Evolutionary conservation across 805 yeast genomes (phyloP).

Genomic region (Pichia eremophila): DNA sequence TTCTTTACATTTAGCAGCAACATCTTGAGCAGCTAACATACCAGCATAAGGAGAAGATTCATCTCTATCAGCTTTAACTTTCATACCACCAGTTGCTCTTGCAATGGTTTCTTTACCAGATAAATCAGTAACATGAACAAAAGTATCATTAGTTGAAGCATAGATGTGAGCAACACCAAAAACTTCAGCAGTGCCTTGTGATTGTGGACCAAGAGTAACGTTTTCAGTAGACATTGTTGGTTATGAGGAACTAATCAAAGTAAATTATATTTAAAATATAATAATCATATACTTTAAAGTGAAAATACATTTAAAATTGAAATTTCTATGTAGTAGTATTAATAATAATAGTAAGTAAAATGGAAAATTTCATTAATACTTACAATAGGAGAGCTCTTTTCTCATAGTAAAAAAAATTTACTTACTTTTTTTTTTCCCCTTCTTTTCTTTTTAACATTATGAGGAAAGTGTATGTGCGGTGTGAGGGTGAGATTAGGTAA

Average conservation of each 20-base stretch:
- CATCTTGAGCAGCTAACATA: conserved; percentile 99
- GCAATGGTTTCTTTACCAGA: conserved; percentile 99
- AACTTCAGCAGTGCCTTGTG: conserved; percentile 96
- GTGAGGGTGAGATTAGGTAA: too few relatives aligned
- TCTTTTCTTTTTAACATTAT: too few relatives aligned
- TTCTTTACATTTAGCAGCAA: conserved; percentile 97
- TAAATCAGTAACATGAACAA: conserved; percentile 98
- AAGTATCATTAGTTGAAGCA: conserved; percentile 99
- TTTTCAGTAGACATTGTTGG: conserved; percentile 30
- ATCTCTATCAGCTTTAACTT: conserved; percentile 99
- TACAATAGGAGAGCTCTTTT: too few relatives aligned
- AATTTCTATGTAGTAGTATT: background rate
- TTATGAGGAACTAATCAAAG: background rate
- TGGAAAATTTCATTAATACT: too few relatives aligned
- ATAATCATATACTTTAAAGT: too few relatives aligned
- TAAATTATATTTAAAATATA: too few relatives aligned
- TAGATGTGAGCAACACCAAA: conserved; percentile 99
- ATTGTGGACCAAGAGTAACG: conserved; percentile 72
- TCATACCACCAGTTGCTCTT: conserved; percentile 99
- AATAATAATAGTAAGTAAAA: too few relatives aligned
- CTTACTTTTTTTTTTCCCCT: too few relatives aligned
- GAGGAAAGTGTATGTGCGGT: too few relatives aligned
- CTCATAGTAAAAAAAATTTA: too few relatives aligned
- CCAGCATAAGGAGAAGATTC: conserved; percentile 99
- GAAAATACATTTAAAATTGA: background rate